Conservation (phyloP, 257 asterid genomes). For the Haberlea rhodopensis region DNA sequence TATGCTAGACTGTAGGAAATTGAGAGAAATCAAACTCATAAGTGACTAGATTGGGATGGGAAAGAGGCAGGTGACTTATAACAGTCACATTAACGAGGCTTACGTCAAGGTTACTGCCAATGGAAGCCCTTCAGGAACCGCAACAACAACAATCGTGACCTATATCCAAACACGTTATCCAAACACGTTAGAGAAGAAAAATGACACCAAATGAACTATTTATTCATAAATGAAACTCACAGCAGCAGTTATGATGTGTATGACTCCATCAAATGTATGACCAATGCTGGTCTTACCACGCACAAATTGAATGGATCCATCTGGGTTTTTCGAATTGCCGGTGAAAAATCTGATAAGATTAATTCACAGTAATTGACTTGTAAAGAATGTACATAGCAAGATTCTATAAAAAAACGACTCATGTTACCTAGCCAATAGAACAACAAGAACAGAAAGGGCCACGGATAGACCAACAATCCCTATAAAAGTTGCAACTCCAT, state of each 20-base stretch:
- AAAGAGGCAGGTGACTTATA: conserved; percentile 8
- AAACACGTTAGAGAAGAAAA: conserved; percentile 34
- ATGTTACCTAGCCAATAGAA: conserved; percentile 72
- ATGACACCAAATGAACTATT: conserved; percentile 11
- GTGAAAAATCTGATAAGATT: conserved; percentile 63
- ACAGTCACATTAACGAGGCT: conserved; percentile 30
- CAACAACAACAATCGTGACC: conserved; percentile 99
- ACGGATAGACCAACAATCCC: conserved; percentile 91
- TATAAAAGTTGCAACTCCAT: conserved; percentile 92
- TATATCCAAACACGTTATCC: no score
- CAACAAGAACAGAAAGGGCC: conserved; percentile 66
- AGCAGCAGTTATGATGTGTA: conserved; percentile 77
- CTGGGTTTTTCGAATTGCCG: conserved; percentile 63
- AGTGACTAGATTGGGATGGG: conserved; percentile 19
- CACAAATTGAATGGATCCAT: conserved; percentile 76
- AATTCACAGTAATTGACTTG: conserved; percentile 14
- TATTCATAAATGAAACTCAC: conserved; percentile 50
- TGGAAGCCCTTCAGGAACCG: conserved; percentile 99
- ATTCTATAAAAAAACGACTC: conserved; percentile 10
- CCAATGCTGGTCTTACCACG: conserved; percentile 60
- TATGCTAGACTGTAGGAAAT: conserved; percentile 74
- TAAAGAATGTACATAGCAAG: conserved; percentile 21
- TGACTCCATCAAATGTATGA: conserved; percentile 56
- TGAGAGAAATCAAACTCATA: conserved; percentile 23
- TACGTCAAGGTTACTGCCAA: conserved; percentile 97